Evolutionary conservation across 2,329 filamentous ascomycete species (phyloP), one percentile per base, ranked within the genome.

Genomic region (Arachnopeziza araneosa): DNA sequence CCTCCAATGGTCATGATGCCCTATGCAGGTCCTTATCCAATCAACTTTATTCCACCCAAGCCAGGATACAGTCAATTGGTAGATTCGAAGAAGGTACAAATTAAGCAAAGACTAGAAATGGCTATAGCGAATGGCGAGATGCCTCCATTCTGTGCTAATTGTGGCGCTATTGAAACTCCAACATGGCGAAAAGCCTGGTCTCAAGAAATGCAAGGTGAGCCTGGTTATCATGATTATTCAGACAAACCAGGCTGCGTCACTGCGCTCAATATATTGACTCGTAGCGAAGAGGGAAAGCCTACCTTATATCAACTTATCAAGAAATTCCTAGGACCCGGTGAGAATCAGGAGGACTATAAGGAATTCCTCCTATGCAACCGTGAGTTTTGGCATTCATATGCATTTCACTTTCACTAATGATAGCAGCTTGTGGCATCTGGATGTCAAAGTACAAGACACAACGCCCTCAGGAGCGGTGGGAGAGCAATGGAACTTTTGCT

Each of bases 181-280:
- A 97, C 93, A 0, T 99, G 95, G 95, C 87, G 95, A 62, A 95
- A 93, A 70, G 91, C 95, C 14, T 97, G 89, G 81, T 86, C 86
- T n/a, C 91, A 91, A 69, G 81, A 90, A 8, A 81, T 87, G 52
- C 78, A 84, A 19, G 92, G 91, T 1, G 80, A 81, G 32, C 91
- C 91, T 0, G 80, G 83, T 2, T 84, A 87, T 61, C 81, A 90
- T 53, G 85, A 91, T 60, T 85, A 88, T 57, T 90, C 87, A 0
- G 86, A 89, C 61, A 87, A 88, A 67, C 86, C 88, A 53, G 88
- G 89, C 1, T 82, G 83, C 55, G 84, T 93, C 53, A 88, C 91
- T 21, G 90, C 88, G 23, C 87, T 96, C 69, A 85, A 90, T 57
- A 76, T 87, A 5, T 70, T 90, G 3, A 80, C 86, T 55, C 80